These are phyloP conservation scores for Penicillium soppii DNA, from an alignment of 495 filamentous ascomycete genomes.

Conservation along the genomic window DNA sequence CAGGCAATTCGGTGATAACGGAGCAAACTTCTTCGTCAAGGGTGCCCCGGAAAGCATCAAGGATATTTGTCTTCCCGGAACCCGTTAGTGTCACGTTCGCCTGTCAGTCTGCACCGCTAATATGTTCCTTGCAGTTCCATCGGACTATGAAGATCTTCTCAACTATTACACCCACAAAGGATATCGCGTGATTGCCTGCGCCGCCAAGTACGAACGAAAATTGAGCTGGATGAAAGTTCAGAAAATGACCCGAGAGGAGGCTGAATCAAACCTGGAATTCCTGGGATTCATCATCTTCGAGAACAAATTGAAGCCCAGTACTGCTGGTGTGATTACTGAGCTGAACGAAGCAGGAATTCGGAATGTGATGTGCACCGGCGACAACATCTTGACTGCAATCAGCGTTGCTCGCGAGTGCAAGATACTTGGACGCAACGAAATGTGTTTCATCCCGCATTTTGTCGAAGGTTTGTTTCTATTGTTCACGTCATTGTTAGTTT, in stretches of 20 bases:
- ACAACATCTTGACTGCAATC: slow-evolving; percentile 97
- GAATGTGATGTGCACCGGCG: slow-evolving; percentile 95
- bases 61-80: slow-evolving; percentile 81
- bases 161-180: slow-evolving; percentile 91
- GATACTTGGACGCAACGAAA: slow-evolving; percentile 73
- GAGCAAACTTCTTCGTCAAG: slow-evolving; percentile 88
- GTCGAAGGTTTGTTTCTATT: slow-evolving; percentile 54
- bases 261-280: slow-evolving; percentile 80
- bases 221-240: slow-evolving; percentile 91
- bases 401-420: slow-evolving; percentile 93
- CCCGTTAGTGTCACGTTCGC: slow-evolving; percentile 54
- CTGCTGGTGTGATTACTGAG: slow-evolving; percentile 73
- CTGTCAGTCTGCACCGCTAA: slow-evolving; percentile 6
- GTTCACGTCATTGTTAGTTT: not conserved
- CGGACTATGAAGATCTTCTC: slow-evolving; percentile 85
- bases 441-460: slow-evolving; percentile 92
- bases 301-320: slow-evolving; percentile 92
- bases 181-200: slow-evolving; percentile 96
- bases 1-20: slow-evolving; percentile 74
- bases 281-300: slow-evolving; percentile 98
- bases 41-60: slow-evolving; percentile 95
- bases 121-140: slow-evolving; percentile 59
- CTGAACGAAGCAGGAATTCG: slow-evolving; percentile 83
- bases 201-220: slow-evolving; percentile 80
- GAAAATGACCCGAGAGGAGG: slow-evolving; percentile 83